Evolutionary conservation across 2,329 filamentous ascomycete species (phyloP), one percentile per base, ranked within the genome.

Genomic region (Zalaria obscura): DNA sequence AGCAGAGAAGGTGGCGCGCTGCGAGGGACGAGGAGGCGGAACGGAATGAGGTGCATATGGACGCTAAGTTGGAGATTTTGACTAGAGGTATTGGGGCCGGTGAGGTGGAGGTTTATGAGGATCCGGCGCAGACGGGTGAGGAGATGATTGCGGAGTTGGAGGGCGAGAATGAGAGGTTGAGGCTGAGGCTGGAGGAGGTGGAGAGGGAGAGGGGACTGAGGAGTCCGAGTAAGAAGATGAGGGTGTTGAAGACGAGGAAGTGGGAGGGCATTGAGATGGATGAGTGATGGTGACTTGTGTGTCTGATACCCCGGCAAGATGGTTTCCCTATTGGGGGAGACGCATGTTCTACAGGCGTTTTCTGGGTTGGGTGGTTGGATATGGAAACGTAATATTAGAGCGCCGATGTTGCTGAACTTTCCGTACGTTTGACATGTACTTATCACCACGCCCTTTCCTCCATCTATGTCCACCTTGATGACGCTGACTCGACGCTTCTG

Each of bases 51-150:
- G 83, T 84, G 56, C 85, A 93, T 60, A 74, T 91, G 55, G 88
- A 96, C 58, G 76, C 76, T 49, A 98, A 98, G 64, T 72, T 93
- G 5, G 89, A 86, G 45, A 71, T 86, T 25, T 63, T 83, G 29
- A 72, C 76, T 42, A 66, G 73, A 40, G 71, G 72, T 6, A 65
- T 70, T 51, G 47, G 66, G 60, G 59, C 66, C 58, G 55, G 49
- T 52, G 40, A 44, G n/a, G 50, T 63, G 34, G 55, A 59, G 37
- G 54, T 68, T 5, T 64, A 60, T 40, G 67, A 67, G 45, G 64
- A 68, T 43, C 52, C 50, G 1, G 58, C 60, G 28, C 54, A 52
- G 3, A 41, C 38, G 35, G 47, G 39, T n/a, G 45, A 39, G 4
- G 53, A 55, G 25, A 50, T 53, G 38, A 55, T 61, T 1, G 53